Conservation (phyloP, 2,329 filamentous ascomycete species). For the Aurifilum marmelostoma region DNA sequence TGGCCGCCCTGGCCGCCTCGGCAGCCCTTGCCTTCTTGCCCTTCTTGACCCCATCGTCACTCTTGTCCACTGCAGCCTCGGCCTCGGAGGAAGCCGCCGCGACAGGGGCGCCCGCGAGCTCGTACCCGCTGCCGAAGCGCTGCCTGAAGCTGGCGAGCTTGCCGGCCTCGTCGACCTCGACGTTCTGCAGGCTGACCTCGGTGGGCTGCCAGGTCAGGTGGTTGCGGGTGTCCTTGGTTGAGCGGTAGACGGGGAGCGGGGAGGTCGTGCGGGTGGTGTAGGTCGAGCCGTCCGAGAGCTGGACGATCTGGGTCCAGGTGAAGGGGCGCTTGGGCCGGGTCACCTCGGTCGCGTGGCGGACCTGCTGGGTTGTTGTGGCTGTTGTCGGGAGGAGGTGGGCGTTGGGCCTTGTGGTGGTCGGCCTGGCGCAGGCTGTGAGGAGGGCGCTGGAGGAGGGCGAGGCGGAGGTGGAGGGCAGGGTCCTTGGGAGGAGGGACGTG, state of each 20-base stretch:
- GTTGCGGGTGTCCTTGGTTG: slow-evolving; percentile 84
- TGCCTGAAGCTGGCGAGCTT: slow-evolving; percentile 82
- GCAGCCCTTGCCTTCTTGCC: slow-evolving; percentile 34
- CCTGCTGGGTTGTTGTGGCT: slow-evolving; percentile 50
- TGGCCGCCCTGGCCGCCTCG: slow-evolving; percentile 12
- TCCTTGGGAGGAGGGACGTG: slow-evolving; percentile 37
- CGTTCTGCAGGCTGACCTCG: slow-evolving; percentile 77
- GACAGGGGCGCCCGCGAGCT: slow-evolving; percentile 51
- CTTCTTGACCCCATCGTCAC: slow-evolving; percentile 33
- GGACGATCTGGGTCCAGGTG: slow-evolving; percentile 95
- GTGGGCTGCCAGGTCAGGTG: slow-evolving; percentile 88
- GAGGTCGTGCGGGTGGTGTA: slow-evolving; percentile 80
- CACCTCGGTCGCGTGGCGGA: slow-evolving; percentile 83
- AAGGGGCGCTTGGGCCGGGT: slow-evolving; percentile 89
- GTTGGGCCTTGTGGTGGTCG: slow-evolving; percentile 29
- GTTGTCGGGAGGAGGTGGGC: slow-evolving; percentile 28
- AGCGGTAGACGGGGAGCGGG: slow-evolving; percentile 62
- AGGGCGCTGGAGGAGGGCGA: slow-evolving; percentile 31
- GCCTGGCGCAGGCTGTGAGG: slow-evolving; percentile 22
- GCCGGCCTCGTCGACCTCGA: slow-evolving; percentile 95
- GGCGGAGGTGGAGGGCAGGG: slow-evolving; percentile 31
- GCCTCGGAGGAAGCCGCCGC: slow-evolving; percentile 31
- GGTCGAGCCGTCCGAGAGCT: slow-evolving; percentile 86
- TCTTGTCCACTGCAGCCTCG: slow-evolving; percentile 24
- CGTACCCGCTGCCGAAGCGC: slow-evolving; percentile 83